A percentile compares a stretch with the other conserved stretches of the same genome.
Evolutionary conservation across 75 land plant genomes (phyloP).

Genomic region (Pinus albicaulis): DNA sequence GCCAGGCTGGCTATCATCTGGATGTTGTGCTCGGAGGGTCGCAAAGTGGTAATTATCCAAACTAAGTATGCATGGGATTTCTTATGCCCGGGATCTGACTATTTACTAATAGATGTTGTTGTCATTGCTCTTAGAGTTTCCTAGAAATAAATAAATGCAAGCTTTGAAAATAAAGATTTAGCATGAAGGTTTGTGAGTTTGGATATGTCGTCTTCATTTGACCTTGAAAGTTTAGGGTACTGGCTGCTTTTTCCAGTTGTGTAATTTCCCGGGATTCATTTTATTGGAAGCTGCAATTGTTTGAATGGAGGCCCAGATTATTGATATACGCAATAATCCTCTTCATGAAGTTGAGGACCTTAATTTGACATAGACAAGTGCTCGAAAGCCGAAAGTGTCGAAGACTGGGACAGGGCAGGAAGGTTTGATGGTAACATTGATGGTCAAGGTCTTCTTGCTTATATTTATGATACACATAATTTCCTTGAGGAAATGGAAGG

Average conservation of each 20-base stretch:
- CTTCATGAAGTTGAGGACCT: neutral
- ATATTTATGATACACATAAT: neutral
- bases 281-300: neutral
- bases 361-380: neutral
- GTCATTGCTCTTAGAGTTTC: no score
- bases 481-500: conserved; percentile 43
- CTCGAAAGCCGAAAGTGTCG: neutral
- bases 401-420: neutral
- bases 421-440: neutral
- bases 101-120: no score
- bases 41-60: no score
- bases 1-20: no score
- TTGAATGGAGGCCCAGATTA: neutral
- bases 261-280: neutral
- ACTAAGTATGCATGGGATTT: no score
- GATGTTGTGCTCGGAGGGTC: no score
- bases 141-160: no score
- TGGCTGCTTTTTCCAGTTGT: neutral
- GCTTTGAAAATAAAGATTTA: neutral
- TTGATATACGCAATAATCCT: neutral
- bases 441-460: neutral
- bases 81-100: no score
- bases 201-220: conserved; percentile 4
- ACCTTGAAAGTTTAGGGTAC: neutral
- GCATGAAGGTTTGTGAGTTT: neutral